These are phyloP conservation scores for Ogataea nakhonphanomensis DNA, from an alignment of 805 yeast genomes.

Conservation along the genomic window DNA sequence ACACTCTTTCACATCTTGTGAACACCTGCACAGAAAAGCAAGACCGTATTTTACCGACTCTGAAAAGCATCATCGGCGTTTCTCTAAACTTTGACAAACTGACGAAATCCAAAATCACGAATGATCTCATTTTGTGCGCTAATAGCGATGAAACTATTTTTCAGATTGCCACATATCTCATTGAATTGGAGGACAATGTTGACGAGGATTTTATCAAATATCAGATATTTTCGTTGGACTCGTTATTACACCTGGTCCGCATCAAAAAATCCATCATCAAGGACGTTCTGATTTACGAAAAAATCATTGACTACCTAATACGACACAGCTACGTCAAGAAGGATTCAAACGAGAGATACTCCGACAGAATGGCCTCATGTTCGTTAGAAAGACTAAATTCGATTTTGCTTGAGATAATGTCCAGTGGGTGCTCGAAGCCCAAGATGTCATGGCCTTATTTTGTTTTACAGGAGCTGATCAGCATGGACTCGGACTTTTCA, in stretches of 20 bases:
- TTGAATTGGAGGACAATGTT: slow-evolving; percentile 13
- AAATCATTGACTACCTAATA: slow-evolving; percentile 25
- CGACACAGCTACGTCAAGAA: slow-evolving; percentile 22
- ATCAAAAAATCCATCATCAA: slow-evolving; percentile 20
- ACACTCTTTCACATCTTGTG: slow-evolving; percentile 43
- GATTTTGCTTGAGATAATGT: slow-evolving; percentile 43
- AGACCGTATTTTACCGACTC: slow-evolving; percentile 27
- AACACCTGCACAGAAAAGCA: slow-evolving; percentile 37
- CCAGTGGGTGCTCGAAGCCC: slow-evolving; percentile 19
- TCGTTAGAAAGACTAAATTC: slow-evolving; percentile 67
- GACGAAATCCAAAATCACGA: slow-evolving; percentile 69
- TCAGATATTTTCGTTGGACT: slow-evolving; percentile 26
- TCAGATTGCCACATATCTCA: slow-evolving; percentile 13
- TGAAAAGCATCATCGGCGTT: slow-evolving; percentile 42
- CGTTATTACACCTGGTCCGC: slow-evolving; percentile 30
- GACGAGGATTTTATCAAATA: slow-evolving; percentile 22
- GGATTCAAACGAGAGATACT: slow-evolving; percentile 11
- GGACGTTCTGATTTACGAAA: slow-evolving; percentile 10
- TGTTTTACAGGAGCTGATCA: slow-evolving; percentile 36
- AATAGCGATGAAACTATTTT: slow-evolving; percentile 12
- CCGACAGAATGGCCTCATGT: slow-evolving; percentile 37
- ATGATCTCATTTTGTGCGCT: slow-evolving; percentile 35
- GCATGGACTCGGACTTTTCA: slow-evolving; percentile 11
- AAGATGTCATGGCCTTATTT: slow-evolving; percentile 61
- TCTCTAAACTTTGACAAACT: slow-evolving; percentile 70